Conservation (phyloP, 257 asterid species). For the Przewalskia tangutica region DNA sequence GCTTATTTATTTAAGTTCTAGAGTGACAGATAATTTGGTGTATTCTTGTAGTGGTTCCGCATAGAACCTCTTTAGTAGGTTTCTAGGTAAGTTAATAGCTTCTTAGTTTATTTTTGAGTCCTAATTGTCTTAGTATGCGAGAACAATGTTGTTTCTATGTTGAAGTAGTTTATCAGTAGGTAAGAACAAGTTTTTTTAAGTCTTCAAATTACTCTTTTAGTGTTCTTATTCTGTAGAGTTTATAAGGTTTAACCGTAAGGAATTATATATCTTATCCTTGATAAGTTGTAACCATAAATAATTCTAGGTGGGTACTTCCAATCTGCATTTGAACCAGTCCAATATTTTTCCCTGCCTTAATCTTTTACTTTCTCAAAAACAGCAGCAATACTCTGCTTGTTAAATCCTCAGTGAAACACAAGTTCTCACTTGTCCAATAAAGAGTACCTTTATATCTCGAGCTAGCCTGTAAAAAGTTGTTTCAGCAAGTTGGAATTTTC, state of each 20-base stretch:
- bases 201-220: not conserved
- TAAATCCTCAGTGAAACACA: not conserved
- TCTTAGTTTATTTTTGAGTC: not conserved
- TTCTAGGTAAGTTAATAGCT: not conserved
- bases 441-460: not conserved
- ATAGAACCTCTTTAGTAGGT: not conserved
- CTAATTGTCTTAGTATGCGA: not conserved
- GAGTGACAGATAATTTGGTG: not conserved
- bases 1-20: not conserved
- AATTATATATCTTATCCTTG: not conserved
- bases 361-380: not conserved
- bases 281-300: not conserved
- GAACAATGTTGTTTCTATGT: not conserved
- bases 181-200: not conserved
- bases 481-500: not conserved
- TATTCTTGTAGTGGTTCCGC: not conserved
- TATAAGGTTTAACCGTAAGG: not conserved
- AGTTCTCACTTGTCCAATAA: not conserved
- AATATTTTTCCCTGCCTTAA: not conserved
- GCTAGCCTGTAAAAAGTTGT: not conserved
- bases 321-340: too few species aligned
- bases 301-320: not conserved
- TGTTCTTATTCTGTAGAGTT: not conserved
- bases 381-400: not conserved
- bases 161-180: not conserved